These are phyloP conservation scores for Alternaria sp. DNA, from an alignment of 2,329 filamentous ascomycete genomes.

Conservation along the genomic window DNA sequence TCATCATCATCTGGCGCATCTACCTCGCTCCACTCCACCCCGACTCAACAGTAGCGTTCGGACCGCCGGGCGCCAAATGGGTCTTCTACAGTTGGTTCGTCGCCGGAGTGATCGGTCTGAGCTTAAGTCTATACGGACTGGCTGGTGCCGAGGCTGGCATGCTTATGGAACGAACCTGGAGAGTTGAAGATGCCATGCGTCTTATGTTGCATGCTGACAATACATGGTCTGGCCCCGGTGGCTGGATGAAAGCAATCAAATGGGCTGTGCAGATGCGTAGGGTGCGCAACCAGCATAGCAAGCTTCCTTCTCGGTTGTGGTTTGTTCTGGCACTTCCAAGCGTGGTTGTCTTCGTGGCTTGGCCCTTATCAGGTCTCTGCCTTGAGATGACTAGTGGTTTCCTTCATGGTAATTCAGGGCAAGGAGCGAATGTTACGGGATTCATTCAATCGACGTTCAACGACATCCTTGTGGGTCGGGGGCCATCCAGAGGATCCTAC, in stretches of 20 bases:
- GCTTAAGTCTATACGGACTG: not conserved
- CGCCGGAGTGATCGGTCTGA: not conserved
- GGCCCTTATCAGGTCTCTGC: not conserved
- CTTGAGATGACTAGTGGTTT: not conserved
- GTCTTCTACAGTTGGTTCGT: not conserved
- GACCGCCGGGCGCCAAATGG: not conserved
- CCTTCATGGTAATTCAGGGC: not conserved
- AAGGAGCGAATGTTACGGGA: not conserved
- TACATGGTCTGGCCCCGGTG: not conserved
- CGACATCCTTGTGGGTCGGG: rapidly evolving
- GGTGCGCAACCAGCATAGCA: not conserved
- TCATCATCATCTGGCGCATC: not conserved
- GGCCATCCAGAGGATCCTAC: not conserved
- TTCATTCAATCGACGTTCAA: not conserved
- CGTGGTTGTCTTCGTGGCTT: not conserved
- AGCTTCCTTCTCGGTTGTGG: not conserved
- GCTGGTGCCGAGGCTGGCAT: not conserved
- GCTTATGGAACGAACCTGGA: not conserved
- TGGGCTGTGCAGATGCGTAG: not conserved
- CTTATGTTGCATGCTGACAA: not conserved
- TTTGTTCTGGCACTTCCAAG: not conserved
- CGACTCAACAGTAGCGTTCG: not conserved
- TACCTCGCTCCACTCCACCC: not conserved
- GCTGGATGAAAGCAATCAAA: not conserved
- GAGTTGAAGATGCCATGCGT: not conserved